Evolutionary conservation across 2,329 filamentous ascomycete species (phyloP).

Genomic region (Verticillium nubilum): DNA sequence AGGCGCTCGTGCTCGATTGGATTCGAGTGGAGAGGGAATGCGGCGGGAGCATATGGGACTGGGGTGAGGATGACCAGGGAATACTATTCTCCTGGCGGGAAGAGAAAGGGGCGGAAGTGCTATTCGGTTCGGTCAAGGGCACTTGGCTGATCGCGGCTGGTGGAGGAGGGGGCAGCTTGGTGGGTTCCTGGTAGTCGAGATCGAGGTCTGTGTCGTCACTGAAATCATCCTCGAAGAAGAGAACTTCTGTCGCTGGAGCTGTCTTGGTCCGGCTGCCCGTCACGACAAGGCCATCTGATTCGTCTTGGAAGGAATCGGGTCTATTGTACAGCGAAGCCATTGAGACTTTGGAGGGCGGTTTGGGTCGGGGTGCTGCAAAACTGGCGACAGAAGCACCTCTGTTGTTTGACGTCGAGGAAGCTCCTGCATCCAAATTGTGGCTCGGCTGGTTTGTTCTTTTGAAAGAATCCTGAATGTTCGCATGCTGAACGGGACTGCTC

Average conservation of each 20-base stretch:
- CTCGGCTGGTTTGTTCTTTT: slow-evolving; percentile 31
- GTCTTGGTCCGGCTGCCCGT: slow-evolving; percentile 16
- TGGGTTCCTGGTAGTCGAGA: slow-evolving; percentile 58
- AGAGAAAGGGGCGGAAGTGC: slow-evolving; percentile 10
- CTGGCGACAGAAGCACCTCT: slow-evolving; percentile 13
- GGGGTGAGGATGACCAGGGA: slow-evolving; percentile 69
- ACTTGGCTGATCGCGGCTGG: slow-evolving; percentile 19
- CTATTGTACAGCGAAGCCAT: slow-evolving; percentile 37
- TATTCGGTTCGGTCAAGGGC: slow-evolving; percentile 12
- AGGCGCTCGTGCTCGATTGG: slow-evolving; percentile 14
- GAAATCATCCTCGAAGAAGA: slow-evolving; percentile 77
- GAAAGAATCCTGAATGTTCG: slow-evolving; percentile 46
- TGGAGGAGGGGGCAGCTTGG: slow-evolving; percentile 34
- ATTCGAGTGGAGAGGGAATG: slow-evolving; percentile 10
- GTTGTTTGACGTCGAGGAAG: background rate
- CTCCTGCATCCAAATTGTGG: slow-evolving; percentile 10
- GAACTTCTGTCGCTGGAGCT: slow-evolving; percentile 31
- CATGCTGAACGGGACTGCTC: slow-evolving; percentile 43
- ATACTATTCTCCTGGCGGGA: slow-evolving; percentile 26
- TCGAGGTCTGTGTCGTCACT: slow-evolving; percentile 78
- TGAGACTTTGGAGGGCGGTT: slow-evolving; percentile 13
- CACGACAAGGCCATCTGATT: slow-evolving; percentile 14
- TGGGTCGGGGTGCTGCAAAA: slow-evolving; percentile 16
- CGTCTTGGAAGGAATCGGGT: slow-evolving; percentile 43
- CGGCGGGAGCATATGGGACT: slow-evolving; percentile 39